Evolutionary conservation across 495 filamentous ascomycete genomes (phyloP).

Genomic region (Penicillium subrubescens): DNA sequence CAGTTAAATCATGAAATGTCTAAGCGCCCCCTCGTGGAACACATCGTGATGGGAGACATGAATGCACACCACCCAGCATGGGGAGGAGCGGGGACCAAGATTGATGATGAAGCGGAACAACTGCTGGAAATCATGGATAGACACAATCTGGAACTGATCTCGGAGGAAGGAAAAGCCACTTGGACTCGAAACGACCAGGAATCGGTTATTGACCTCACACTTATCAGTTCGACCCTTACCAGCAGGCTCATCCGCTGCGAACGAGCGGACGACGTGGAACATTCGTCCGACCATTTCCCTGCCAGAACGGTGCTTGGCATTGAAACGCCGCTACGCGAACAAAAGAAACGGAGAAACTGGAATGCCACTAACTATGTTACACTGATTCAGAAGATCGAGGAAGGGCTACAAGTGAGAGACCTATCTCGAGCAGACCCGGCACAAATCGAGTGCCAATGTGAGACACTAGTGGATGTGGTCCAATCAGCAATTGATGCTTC

Average conservation of each 20-base stretch:
- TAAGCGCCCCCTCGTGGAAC: constrained; percentile 7
- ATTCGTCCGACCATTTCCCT: constrained; percentile 19
- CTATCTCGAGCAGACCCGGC: too few species aligned
- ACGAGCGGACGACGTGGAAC: constrained; percentile 12
- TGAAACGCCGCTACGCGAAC: constrained; percentile 2
- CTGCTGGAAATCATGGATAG: constrained; percentile 11
- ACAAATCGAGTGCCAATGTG: too few species aligned
- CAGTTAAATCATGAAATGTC: constrained; percentile 6
- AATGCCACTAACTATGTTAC: too few species aligned
- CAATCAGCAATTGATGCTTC: too few species aligned
- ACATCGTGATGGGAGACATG: constrained; percentile 17
- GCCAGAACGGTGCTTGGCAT: constrained; percentile 13
- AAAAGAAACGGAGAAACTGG: too few species aligned
- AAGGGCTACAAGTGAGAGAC: too few species aligned
- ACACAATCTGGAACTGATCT: constrained; percentile 4
- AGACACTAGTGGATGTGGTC: too few species aligned
- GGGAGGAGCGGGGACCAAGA: constrained; percentile 12
- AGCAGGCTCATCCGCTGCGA: neutral
- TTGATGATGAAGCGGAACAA: constrained; percentile 9
- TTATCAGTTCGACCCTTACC: constrained; percentile 5
- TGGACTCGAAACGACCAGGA: constrained; percentile 4
- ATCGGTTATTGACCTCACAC: constrained; percentile 19
- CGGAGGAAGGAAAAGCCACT: constrained; percentile 8
- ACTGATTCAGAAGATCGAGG: too few species aligned
- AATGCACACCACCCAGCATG: constrained; percentile 14